Evolutionary conservation across 345 rosid species (phyloP), one percentile per base, ranked within the genome.

Genomic region (Carallia brachiata): DNA sequence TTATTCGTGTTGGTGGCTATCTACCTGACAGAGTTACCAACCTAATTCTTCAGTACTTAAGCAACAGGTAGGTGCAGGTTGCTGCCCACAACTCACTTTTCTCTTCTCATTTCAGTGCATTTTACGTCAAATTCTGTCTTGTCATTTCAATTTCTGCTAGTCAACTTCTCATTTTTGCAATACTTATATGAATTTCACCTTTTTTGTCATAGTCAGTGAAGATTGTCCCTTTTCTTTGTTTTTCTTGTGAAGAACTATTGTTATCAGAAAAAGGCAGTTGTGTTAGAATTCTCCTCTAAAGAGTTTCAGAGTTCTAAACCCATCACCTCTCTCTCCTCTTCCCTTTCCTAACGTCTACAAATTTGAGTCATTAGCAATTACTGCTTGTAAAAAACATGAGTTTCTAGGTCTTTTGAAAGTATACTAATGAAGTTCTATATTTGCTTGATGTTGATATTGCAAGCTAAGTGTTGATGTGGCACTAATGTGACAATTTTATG

Each of bases 1-100:
- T 83, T 67, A 82, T 92, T 52, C 96, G 96, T 58, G 73, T 84
- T 83, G 98, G 98, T 71, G 92, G 93, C 67, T 96, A 96, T 85
- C 79, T 96, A 36, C 99, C 99, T 44, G 98, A 96, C 74, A 87
- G 99, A 88, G 93, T 96, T 78, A 89, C 82, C 73, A 96, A 96
- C 70, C 90, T 92, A 74, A 83, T 96, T 80, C 99, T 96, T 79
- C 95, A 96, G 76, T 96, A 90, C 80, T 79, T 96, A 75, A 87
- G 89, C 86, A 92, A 89, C 90, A 92, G 99, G 99, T 92, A 65
- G 71, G 81, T 66, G 50, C 30, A 67, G 3, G 69, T 17, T 55
- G 16, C 52, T 71, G 39, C 37, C 19, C 52, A 39, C 50, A 36
- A 50, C 28, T 34, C 36, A 27, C 10, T 4, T 50, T 4, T 16